Evolutionary conservation across 495 filamentous ascomycete species (phyloP).

Genomic region (Sabuloglossum arenarium): DNA sequence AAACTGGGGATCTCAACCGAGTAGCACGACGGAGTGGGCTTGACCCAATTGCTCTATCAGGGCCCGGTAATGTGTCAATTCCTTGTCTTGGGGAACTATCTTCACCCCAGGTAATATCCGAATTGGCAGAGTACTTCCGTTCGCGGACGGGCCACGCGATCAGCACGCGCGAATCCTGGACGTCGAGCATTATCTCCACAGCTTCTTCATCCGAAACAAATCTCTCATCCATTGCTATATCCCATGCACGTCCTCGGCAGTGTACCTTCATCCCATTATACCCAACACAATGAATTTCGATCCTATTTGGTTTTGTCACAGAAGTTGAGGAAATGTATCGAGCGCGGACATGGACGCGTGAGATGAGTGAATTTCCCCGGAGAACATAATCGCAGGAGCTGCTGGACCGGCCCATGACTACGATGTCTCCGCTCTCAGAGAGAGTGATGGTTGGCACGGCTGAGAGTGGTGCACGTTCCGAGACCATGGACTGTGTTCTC

Average conservation of each 20-base stretch:
- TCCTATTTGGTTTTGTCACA: slow-evolving; percentile 30
- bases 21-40: slow-evolving; percentile 46
- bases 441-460: slow-evolving; percentile 63
- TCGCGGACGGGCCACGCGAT: slow-evolving; percentile 62
- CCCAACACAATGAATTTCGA: slow-evolving; percentile 75
- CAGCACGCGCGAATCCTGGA: slow-evolving; percentile 77
- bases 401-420: slow-evolving; percentile 80
- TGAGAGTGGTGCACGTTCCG: slow-evolving; percentile 69
- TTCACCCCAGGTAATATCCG: slow-evolving; percentile 52
- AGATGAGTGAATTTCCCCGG: slow-evolving; percentile 62
- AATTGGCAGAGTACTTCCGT: slow-evolving; percentile 34
- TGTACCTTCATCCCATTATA: slow-evolving; percentile 94
- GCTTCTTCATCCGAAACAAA: slow-evolving; percentile 82
- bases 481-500: slow-evolving; percentile 43
- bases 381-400: slow-evolving; percentile 84
- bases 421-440: slow-evolving; percentile 56
- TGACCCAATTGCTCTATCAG: slow-evolving; percentile 18
- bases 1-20: slow-evolving; percentile 47
- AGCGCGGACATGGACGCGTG: slow-evolving; percentile 79
- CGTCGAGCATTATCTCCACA: slow-evolving; percentile 87
- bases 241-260: slow-evolving; percentile 73
- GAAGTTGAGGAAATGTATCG: slow-evolving; percentile 47
- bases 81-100: slow-evolving; percentile 23
- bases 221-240: slow-evolving; percentile 67
- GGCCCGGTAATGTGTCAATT: slow-evolving; percentile 17